Conservation (phyloP, 768 basidiomycete species). For the Rhodotorula graminis region DNA sequence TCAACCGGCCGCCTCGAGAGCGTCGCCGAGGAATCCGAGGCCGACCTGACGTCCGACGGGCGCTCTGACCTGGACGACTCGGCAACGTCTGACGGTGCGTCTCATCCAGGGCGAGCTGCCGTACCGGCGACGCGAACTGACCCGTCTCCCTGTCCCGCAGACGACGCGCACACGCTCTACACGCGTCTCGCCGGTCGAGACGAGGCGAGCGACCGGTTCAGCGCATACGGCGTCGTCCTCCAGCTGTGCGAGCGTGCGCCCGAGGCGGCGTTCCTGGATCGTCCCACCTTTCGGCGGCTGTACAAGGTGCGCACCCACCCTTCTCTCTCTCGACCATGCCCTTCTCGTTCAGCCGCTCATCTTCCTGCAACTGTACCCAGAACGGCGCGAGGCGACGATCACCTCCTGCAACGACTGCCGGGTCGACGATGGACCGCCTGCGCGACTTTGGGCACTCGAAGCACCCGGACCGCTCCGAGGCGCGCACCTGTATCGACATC, state of each 20-base stretch:
- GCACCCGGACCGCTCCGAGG: not conserved
- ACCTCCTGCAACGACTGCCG: too few relatives aligned
- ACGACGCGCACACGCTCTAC: slow-evolving; percentile 11
- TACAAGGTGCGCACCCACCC: not conserved
- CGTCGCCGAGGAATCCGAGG: not conserved
- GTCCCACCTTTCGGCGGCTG: slow-evolving; percentile 7
- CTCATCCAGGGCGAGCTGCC: too few relatives aligned
- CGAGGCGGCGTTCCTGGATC: slow-evolving; percentile 13
- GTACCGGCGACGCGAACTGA: not conserved
- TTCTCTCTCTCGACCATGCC: too few relatives aligned
- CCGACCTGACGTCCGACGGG: not conserved
- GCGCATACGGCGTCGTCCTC: slow-evolving; percentile 19
- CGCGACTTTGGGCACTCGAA: not conserved
- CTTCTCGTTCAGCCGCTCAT: too few relatives aligned
- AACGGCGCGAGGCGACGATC: not conserved
- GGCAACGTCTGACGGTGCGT: not conserved
- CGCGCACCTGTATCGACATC: not conserved
- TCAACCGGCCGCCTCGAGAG: not conserved
- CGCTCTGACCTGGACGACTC: not conserved
- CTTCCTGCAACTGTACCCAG: too few relatives aligned
- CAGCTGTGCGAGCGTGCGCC: slow-evolving; percentile 18
- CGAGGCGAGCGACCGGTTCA: slow-evolving; percentile 16
- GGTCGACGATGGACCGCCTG: not conserved
- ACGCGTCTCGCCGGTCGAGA: not conserved
- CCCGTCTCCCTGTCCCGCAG: not conserved